Base-by-base conservation (phyloP, 257 asterid genomes). In the Solanum arcanum region DNA sequence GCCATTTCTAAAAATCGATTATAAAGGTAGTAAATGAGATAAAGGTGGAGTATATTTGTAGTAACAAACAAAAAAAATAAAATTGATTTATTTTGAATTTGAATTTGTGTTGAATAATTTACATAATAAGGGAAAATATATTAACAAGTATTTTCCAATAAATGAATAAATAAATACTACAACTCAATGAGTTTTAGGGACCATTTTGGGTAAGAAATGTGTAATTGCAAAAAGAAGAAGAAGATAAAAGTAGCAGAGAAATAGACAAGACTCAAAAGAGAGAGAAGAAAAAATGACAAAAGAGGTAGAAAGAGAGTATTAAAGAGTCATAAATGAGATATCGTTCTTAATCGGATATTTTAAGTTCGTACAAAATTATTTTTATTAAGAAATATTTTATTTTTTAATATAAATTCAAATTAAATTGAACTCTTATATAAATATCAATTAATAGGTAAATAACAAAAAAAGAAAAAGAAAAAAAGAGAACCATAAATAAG, bases 241-340 rank as follows among this genome's bases (percentile, higher is more conserved):
- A 52, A 52, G 47, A 73, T 16, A 78, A 44, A 78, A 44, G 64
- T 78, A 25, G 39, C 64, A 78, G 23, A 25, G 84, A 78, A 44
- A 78, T 25, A 4, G 84, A 78, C 64, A 44, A 46, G 10, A 78
- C 84, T 46, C 7, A 78, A 46, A 52, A 52, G 62, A 52, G 25
- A 77, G 69, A 75, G 33, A 41, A 64, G 23, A 84, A 89, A 21
- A 60, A 59, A 75, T 62, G 88, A 75, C 44, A 49, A 76, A 70
- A 77, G 88, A 66, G 27, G 77, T 75, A 15, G 84, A 86, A 86
- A 69, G 27, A 5, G 18, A 4, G 78, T 27, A 9, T 85, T 85
- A 73, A 66, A 29, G 37, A 72, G 89, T 86, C 91, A 87, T 91
- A 66, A 91, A 92, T 86, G 88, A 87, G 29, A 4, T 1, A 7